phyloP scores from a whole-genome alignment of 345 rosid genomes.

The Cardamine occulta region DNA sequence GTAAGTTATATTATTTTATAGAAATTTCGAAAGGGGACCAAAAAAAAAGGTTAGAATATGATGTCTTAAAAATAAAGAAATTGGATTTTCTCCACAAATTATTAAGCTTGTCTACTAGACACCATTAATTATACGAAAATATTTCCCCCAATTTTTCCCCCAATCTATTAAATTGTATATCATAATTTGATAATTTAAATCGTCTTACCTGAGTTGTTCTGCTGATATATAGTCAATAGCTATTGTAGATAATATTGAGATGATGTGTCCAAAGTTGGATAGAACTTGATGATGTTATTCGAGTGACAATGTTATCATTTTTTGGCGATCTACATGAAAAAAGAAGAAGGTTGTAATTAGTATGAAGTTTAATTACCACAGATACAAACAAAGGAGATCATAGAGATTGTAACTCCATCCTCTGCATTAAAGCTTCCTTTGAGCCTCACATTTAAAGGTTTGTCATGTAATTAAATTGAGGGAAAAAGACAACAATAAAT shows the following conservation, averaged over 20 bases:
- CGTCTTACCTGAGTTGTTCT: not conserved
- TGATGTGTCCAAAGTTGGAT: not conserved
- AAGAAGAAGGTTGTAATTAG: not conserved
- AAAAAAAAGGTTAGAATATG: not conserved
- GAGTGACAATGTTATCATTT: not conserved
- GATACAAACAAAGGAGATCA: not conserved
- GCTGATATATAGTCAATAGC: not conserved
- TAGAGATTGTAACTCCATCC: not conserved
- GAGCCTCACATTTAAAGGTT: not conserved
- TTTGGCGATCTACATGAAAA: not conserved
- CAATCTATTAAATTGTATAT: not conserved
- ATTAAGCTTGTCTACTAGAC: not conserved
- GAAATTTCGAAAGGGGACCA: not conserved
- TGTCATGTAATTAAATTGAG: not conserved
- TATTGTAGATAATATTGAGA: not conserved
- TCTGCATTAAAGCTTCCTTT: not conserved
- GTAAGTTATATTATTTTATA: not conserved
- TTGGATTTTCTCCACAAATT: not conserved
- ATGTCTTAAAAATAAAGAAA: not conserved
- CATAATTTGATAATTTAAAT: not conserved
- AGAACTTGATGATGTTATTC: conserved; percentile 2
- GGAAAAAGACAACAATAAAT: not conserved
- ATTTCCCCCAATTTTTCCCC: not conserved
- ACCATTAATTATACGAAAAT: not conserved
- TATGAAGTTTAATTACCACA: not conserved